phyloP scores from a whole-genome alignment of 2,329 filamentous ascomycete genomes.

The Emericellopsis cladophorae region DNA sequence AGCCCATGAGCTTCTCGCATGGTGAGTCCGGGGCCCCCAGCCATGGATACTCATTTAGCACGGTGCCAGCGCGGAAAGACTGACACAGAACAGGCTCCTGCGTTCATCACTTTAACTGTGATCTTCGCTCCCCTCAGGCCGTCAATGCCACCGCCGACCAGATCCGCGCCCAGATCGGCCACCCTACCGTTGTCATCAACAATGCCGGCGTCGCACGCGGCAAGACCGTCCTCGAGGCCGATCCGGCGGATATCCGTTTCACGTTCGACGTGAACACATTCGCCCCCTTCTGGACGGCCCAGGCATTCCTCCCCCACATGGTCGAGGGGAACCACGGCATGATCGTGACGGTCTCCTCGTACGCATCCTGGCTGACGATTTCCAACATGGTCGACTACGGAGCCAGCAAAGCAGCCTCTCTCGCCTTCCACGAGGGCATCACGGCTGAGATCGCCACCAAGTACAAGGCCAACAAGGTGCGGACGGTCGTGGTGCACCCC shows the following conservation, averaged over 20 bases:
- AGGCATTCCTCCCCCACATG: conserved; percentile 57
- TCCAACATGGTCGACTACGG: conserved; percentile 58
- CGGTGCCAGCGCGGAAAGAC: conserved; percentile 1
- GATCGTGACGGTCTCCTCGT: conserved; percentile 56
- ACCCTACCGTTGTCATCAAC: conserved; percentile 60
- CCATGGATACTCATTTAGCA: background rate
- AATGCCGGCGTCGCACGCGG: conserved; percentile 55
- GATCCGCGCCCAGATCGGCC: conserved; percentile 43
- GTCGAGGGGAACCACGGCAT: conserved; percentile 54
- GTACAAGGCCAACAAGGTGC: conserved; percentile 50
- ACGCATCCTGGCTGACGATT: conserved; percentile 46
- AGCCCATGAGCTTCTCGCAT: conserved; percentile 42
- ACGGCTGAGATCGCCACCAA: conserved; percentile 41
- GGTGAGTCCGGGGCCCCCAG: conserved; percentile 6
- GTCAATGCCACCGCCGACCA: conserved; percentile 37
- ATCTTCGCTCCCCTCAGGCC: conserved; percentile 47
- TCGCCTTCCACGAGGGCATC: conserved; percentile 57
- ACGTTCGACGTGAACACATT: conserved; percentile 63
- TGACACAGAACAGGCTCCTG: conserved; percentile 18
- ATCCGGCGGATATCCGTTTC: conserved; percentile 46
- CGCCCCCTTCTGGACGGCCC: conserved; percentile 52
- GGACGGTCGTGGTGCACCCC: conserved; percentile 54
- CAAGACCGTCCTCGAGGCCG: conserved; percentile 45
- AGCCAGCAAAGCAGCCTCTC: conserved; percentile 51
- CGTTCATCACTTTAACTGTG: conserved; percentile 58